Evolutionary conservation across 805 yeast genomes (phyloP).

Genomic region (Spathaspora gorwiae): DNA sequence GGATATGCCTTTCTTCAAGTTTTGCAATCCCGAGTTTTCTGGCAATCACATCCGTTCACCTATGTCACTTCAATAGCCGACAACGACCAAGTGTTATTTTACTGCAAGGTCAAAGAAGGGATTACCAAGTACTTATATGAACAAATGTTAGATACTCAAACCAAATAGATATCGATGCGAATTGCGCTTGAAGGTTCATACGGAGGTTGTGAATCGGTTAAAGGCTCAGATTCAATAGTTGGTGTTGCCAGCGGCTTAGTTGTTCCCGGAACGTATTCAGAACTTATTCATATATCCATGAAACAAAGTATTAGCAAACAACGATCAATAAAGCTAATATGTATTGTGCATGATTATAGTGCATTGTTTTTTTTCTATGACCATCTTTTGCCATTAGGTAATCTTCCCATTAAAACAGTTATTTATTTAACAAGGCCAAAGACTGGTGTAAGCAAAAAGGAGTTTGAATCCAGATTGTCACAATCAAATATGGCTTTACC

Average conservation of each 20-base stretch:
- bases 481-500: background rate
- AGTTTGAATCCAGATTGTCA: constrained; percentile 10
- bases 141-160: constrained; percentile 23
- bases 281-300: constrained; percentile 27
- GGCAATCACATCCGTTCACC: constrained; percentile 72
- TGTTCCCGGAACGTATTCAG: constrained; percentile 51
- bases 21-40: constrained; percentile 41
- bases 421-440: constrained; percentile 25
- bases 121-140: constrained; percentile 28
- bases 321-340: constrained; percentile 41
- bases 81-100: constrained; percentile 23
- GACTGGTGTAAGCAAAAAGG: background rate
- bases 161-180: constrained; percentile 21
- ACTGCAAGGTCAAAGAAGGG: constrained; percentile 35
- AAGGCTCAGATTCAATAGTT: constrained; percentile 49
- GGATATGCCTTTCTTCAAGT: constrained; percentile 58
- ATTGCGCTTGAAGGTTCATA: constrained; percentile 67
- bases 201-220: constrained; percentile 48
- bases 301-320: constrained; percentile 14
- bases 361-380: constrained; percentile 46
- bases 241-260: constrained; percentile 75
- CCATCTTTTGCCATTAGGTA: constrained; percentile 28
- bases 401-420: constrained; percentile 20
- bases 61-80: constrained; percentile 19
- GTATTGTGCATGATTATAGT: constrained; percentile 56